A percentile compares a stretch with the other conserved stretches of the same genome.
Conservation (phyloP, 148 eudicot genomes). For the Polygonum aviculare region DNA sequence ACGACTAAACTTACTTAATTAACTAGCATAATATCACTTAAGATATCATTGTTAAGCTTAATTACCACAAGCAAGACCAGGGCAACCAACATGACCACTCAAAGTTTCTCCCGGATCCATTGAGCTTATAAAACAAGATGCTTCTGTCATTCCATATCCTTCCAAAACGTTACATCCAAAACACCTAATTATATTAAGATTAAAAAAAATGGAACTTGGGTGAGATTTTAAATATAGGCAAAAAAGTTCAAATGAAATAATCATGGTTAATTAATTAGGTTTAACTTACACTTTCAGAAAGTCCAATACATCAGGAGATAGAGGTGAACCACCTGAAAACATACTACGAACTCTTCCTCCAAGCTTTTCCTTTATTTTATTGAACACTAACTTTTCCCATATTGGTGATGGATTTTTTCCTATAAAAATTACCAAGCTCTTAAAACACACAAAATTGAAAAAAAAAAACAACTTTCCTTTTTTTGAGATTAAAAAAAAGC, state of each 20-base stretch:
- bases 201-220: not conserved
- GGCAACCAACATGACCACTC: slow-evolving; percentile 95
- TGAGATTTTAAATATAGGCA: too few species aligned
- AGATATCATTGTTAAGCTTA: not conserved
- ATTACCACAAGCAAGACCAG: slow-evolving; percentile 84
- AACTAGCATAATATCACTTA: not conserved
- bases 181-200: slow-evolving; percentile 34
- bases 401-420: slow-evolving; percentile 8
- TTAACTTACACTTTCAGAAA: slow-evolving; percentile 77
- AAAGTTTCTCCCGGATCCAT: slow-evolving; percentile 59
- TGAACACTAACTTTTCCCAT: slow-evolving; percentile 93
- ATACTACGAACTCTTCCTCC: slow-evolving; percentile 86
- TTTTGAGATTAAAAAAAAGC: not conserved
- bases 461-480: not conserved
- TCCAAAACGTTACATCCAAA: slow-evolving; percentile 78
- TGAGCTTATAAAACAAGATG: slow-evolving; percentile 74
- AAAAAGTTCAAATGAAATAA: not conserved
- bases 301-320: slow-evolving; percentile 86
- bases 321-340: slow-evolving; percentile 91
- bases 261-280: not conserved
- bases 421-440: not conserved
- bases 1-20: not conserved
- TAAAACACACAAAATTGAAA: not conserved
- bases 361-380: slow-evolving; percentile 84
- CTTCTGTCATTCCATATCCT: slow-evolving; percentile 98